Evolutionary conservation across 2,329 filamentous ascomycete genomes (phyloP), one percentile per base, ranked within the genome.

Genomic region (Colletotrichum chlorophyti): DNA sequence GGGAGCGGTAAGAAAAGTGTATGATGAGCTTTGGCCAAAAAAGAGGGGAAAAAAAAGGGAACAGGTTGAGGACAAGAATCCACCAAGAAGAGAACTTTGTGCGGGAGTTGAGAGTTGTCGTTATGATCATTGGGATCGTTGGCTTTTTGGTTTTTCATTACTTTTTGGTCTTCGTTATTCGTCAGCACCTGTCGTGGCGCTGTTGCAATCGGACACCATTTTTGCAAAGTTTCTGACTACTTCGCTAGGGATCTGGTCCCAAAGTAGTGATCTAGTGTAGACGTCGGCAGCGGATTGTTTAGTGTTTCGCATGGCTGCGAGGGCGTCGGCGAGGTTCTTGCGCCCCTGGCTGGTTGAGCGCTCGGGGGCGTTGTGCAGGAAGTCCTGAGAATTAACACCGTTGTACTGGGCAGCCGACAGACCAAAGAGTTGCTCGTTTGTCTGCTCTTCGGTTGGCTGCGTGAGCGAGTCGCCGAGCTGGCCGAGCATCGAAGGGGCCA

Each of bases 161-260:
- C 53, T 52, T 68, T 68, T 66, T 69, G 66, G 61, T 66, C 61
- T 66, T 72, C 69, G 64, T 75, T 68, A 71, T 65, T 73, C 73
- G 68, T 75, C 57, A 54, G 61, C 55, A 66, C 60, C 74, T 63
- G 72, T 70, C 67, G 76, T 72, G 57, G 74, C 72, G 65, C 75
- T 78, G 74, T 82, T 88, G 75, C 84, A 89, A 69, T 95, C 90
- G 64, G 90, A 86, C 66, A 97, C 90, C 84, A 96, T 93, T 75
- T 91, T 91, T 68, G 91, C 91, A 79, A 98, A 98, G 72, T 94
- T 92, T 66, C 88, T 87, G 51, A 99, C 92, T 45, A 98, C 93
- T 64, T 98, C 93, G 66, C 87, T 84, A 12, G 95, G 93, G 66
- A 98, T 93, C 74, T 93, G 91, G 69, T 97, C 93, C 91, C 92